Conservation (phyloP, 805 yeast genomes). For the Pichia occidentalis region DNA sequence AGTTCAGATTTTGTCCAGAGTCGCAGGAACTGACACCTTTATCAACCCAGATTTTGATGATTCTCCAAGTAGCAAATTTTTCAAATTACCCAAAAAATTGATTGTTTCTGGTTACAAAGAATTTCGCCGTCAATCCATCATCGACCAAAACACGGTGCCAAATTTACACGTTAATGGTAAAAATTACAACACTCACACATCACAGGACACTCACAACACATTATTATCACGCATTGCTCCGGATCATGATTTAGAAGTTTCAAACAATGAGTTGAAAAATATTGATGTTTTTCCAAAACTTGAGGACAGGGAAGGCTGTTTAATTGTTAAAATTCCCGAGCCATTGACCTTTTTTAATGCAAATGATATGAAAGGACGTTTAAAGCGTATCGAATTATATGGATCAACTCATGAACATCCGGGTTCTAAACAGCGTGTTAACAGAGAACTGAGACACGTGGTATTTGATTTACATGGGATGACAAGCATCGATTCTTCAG, state of each 20-base stretch:
- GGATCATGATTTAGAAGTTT: not conserved
- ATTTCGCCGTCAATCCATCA: conserved; percentile 18
- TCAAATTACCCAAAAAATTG: conserved; percentile 15
- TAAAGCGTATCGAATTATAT: conserved; percentile 65
- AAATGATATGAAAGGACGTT: conserved; percentile 61
- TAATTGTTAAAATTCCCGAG: conserved; percentile 78
- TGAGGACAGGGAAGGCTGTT: conserved; percentile 58
- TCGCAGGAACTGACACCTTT: conserved; percentile 54
- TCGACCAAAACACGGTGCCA: conserved; percentile 1
- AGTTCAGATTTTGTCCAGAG: conserved; percentile 73
- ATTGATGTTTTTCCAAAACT: conserved; percentile 20
- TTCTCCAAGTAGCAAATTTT: conserved; percentile 10
- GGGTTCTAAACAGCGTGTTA: conserved; percentile 32
- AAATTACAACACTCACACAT: not conserved
- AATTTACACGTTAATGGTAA: not conserved
- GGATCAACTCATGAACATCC: conserved; percentile 77
- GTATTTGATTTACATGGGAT: conserved; percentile 77
- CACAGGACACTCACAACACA: not conserved
- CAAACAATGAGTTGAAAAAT: conserved; percentile 3
- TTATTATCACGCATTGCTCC: not conserved
- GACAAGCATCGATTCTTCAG: conserved; percentile 74
- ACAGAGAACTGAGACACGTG: conserved; percentile 45
- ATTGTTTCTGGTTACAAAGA: conserved; percentile 26
- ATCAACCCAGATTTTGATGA: conserved; percentile 60
- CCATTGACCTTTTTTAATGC: conserved; percentile 85